Base-by-base conservation (phyloP, 768 basidiomycete genomes). In the Cystobasidium onofrii region DNA sequence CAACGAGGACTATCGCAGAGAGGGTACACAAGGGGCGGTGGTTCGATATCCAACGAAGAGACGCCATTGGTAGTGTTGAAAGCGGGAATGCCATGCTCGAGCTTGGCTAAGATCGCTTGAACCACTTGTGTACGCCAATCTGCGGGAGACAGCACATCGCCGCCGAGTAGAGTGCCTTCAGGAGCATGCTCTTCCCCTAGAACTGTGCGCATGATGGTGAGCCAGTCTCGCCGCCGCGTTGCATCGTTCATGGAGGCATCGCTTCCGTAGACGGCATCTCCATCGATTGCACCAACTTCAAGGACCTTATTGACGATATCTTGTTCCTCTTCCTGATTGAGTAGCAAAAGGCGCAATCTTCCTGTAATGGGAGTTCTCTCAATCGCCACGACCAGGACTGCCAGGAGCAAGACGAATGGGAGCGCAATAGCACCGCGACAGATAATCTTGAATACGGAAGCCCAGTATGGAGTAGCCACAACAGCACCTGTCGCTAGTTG, bases 51-150 rank as follows among this genome's bases (percentile, higher is more conserved):
- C 15, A 60, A 17, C 25, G 57, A 12, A 2, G 57, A 60, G 13
- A 29, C 25, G 18, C 72, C 44, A 17, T 50, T 50, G 43, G 75
- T 75, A 10, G 84, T 82, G 17, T 86, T 86, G 9, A 94, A 82
- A 18, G 86, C 77, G 12, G 88, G 90, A 50, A 93, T 87, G 54
- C 85, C 88, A 34, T 81, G 76, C 81, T 97, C 94, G 31, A 99
- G 85, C 69, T 84, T 84, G 20, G 89, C 87, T 25, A 97, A 82
- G 1, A 90, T 91, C 23, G 87, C 85, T 67, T 86, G 85, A 13
- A 95, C 92, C 94, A 95, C 97, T 23, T 82, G 79, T 79, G 90
- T 89, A 73, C 94, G 86, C 95, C 95, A 98, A 81, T 99, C 95
- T 29, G 84, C 85, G 0, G 33, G 13, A 27, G 90, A 86, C 65